Conservation (phyloP, 1,284 basidiomycete genomes). For the Ganoderma resinaceum region DNA sequence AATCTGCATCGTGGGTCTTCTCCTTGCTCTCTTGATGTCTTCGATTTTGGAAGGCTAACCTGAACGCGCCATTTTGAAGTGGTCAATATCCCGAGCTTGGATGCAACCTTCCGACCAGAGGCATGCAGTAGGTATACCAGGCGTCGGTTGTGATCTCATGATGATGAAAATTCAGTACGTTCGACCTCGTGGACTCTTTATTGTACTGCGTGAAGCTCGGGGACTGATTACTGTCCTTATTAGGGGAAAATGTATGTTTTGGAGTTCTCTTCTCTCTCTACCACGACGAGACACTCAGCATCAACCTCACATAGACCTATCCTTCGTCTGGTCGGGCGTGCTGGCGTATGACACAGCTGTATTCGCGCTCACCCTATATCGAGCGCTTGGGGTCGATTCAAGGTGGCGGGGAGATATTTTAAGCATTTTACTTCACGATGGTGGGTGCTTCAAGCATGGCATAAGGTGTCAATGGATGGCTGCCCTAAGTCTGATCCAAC, state of each 20-base stretch:
- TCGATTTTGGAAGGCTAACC: neutral
- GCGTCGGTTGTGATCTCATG: slow-evolving; percentile 4
- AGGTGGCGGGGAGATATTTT: slow-evolving; percentile 2
- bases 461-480: neutral
- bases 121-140: neutral
- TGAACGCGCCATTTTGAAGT: neutral
- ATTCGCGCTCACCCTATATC: slow-evolving; percentile 1
- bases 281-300: neutral
- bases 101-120: neutral
- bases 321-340: slow-evolving; percentile 4
- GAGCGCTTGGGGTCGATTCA: neutral
- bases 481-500: neutral
- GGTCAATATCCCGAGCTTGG: neutral
- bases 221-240: neutral
- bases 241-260: slow-evolving; percentile 1
- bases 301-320: neutral
- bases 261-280: no score
- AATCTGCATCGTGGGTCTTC: neutral
- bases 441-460: neutral
- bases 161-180: slow-evolving; percentile 1
- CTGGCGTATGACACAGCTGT: slow-evolving; percentile 4
- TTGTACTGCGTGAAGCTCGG: neutral
- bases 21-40: neutral
- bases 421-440: slow-evolving; percentile 4
- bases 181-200: neutral